phyloP scores from a whole-genome alignment of 208 protist genomes.

The Wallacemonas rigidus region DNA sequence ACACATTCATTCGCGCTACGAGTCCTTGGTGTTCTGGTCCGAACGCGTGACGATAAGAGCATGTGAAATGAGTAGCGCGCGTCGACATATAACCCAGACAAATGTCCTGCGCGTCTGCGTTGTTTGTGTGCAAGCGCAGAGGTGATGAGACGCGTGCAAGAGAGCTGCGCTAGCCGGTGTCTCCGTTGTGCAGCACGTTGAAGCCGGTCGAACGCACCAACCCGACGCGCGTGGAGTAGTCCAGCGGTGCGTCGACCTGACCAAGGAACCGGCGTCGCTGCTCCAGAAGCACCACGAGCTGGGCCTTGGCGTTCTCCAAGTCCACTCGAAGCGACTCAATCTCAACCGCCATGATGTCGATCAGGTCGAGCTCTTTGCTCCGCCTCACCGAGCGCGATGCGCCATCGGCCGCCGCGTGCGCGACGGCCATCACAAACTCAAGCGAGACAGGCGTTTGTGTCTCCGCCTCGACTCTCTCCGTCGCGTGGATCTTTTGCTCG shows the following conservation, averaged over 20 bases:
- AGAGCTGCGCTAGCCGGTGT: not conserved
- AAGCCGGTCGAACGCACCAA: constrained; percentile 12
- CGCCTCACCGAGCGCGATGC: constrained; percentile 17
- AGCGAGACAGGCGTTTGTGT: constrained; percentile 44
- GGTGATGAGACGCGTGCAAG: too few species aligned
- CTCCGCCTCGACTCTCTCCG: constrained; percentile 17
- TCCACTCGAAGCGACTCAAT: constrained; percentile 43
- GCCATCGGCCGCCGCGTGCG: constrained; percentile 19
- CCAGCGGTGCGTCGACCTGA: constrained; percentile 39
- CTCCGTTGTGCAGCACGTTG: constrained; percentile 9
- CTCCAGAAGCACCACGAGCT: constrained; percentile 35
- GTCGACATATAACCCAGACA: too few species aligned
- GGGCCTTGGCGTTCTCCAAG: constrained; percentile 27
- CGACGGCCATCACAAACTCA: constrained; percentile 28
- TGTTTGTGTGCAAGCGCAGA: too few species aligned
- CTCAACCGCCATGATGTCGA: constrained; percentile 35
- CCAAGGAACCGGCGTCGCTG: constrained; percentile 55
- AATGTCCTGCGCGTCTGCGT: too few species aligned
- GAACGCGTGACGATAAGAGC: too few species aligned
- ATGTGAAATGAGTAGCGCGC: too few species aligned
- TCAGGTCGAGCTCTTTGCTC: constrained; percentile 34
- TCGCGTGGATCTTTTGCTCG: not conserved
- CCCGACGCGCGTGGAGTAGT: constrained; percentile 17
- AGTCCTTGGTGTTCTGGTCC: too few species aligned
- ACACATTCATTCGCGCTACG: too few species aligned